A percentile compares a stretch with the other conserved stretches of the same genome.
phyloP scores from a whole-genome alignment of 495 filamentous ascomycete species.

The Cercophora newfieldiana region DNA sequence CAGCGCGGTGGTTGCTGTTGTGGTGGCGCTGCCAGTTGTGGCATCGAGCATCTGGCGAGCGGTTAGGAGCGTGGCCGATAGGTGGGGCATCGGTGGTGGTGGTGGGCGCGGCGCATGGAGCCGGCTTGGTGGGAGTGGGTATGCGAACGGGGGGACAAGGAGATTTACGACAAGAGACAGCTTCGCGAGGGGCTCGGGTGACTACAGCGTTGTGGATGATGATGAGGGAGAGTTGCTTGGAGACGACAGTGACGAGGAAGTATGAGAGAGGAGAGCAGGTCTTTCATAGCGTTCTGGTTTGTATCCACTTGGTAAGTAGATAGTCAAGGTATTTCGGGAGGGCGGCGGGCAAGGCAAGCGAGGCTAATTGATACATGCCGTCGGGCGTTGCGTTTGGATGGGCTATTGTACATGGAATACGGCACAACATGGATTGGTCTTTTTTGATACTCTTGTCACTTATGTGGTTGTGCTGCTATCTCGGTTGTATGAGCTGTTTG shows the following conservation, averaged over 20 bases:
- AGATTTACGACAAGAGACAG: constrained; percentile 81
- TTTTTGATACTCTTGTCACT: no score
- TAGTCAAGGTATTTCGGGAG: no score
- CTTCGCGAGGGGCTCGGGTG: constrained; percentile 79
- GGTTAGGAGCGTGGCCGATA: constrained; percentile 46
- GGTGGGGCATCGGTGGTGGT: constrained; percentile 38
- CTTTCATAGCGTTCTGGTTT: background rate
- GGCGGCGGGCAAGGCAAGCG: no score
- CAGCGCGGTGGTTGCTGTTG: constrained; percentile 67
- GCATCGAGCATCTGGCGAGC: constrained; percentile 66
- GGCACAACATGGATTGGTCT: no score
- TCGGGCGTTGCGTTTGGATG: no score
- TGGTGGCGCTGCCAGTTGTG: constrained; percentile 77
- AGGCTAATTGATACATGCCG: no score
- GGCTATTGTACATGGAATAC: no score
- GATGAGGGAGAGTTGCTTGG: constrained; percentile 94
- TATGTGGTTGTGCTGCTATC: no score
- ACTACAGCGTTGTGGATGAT: constrained; percentile 83
- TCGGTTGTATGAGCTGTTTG: no score
- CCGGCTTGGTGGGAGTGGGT: constrained; percentile 44
- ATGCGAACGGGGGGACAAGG: constrained; percentile 35
- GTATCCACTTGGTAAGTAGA: background rate
- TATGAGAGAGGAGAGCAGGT: constrained; percentile 44
- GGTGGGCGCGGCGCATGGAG: constrained; percentile 41
- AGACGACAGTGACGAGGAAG: constrained; percentile 90